Evolutionary conservation across 2,329 filamentous ascomycete species (phyloP).

Genomic region (Verticillium albo-atrum): DNA sequence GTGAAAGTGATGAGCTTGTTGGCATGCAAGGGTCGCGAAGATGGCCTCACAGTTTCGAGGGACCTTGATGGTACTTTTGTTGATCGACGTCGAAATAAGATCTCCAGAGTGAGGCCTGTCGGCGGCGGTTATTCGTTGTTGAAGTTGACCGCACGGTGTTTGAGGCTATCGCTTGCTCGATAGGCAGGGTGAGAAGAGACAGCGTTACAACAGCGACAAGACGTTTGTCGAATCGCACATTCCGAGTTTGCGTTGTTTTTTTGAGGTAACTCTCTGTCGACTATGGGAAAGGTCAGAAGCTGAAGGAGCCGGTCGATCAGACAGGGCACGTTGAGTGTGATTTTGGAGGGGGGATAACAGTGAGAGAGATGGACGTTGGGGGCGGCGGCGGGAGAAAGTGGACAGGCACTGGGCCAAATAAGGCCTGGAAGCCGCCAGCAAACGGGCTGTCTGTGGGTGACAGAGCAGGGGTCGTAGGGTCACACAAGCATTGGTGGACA

Average conservation of each 20-base stretch:
- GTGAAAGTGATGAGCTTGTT: not conserved
- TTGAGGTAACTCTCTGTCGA: not conserved
- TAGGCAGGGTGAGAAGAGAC: not conserved
- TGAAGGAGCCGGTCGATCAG: not conserved
- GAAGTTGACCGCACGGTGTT: not conserved
- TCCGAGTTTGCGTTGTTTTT: not conserved
- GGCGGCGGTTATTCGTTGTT: not conserved
- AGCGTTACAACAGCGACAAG: not conserved
- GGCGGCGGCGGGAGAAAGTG: not conserved
- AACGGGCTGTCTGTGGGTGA: not conserved
- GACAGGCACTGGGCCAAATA: not conserved
- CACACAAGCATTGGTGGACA: not conserved
- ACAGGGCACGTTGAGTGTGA: not conserved
- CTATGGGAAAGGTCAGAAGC: not conserved
- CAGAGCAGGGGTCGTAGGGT: not conserved
- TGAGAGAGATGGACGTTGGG: not conserved
- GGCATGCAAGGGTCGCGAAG: not conserved
- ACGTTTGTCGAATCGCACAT: not conserved
- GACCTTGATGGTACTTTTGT: not conserved
- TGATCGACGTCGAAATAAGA: not conserved
- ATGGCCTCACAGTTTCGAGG: not conserved
- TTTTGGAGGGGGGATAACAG: not conserved
- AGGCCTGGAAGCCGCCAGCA: not conserved
- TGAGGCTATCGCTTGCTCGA: not conserved
- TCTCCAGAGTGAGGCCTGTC: not conserved